These are phyloP conservation scores for Eucalyptus virginea DNA, from an alignment of 345 rosid genomes.

Conservation along the genomic window DNA sequence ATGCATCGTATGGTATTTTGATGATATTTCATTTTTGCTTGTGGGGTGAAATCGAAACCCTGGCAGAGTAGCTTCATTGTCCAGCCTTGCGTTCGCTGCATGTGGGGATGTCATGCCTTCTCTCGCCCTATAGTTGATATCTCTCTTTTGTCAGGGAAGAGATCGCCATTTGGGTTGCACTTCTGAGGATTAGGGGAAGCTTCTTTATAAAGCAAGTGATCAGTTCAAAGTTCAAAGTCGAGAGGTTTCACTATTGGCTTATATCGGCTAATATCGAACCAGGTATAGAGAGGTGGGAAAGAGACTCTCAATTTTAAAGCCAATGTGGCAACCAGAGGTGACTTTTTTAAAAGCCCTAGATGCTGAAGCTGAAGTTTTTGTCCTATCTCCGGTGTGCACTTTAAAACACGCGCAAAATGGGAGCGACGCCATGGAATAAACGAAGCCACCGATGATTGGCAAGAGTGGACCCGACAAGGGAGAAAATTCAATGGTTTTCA, in stretches of 20 bases:
- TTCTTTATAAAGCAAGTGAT: neutral
- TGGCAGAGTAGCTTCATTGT: conserved; percentile 32
- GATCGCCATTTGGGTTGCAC: neutral
- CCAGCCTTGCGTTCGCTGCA: neutral
- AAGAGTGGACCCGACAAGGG: neutral
- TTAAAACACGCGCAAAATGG: too few species aligned
- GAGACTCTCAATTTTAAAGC: neutral
- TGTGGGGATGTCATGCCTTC: neutral
- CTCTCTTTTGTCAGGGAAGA: neutral
- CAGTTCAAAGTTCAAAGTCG: neutral
- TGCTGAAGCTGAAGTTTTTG: neutral
- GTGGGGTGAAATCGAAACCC: conserved; percentile 81
- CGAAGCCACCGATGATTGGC: neutral
- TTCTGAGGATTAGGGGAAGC: neutral
- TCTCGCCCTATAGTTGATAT: neutral
- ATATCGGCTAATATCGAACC: too few species aligned
- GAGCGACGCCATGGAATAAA: neutral
- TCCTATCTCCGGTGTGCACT: too few species aligned
- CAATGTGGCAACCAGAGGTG: neutral
- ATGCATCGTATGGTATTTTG: too few species aligned
- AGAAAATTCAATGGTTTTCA: neutral
- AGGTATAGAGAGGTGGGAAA: neutral
- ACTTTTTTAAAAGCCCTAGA: neutral
- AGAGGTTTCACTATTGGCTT: neutral
- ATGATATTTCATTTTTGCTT: too few species aligned